Evolutionary conservation across 2,329 filamentous ascomycete genomes (phyloP), one percentile per base, ranked within the genome.

Genomic region (Geosmithia flava): DNA sequence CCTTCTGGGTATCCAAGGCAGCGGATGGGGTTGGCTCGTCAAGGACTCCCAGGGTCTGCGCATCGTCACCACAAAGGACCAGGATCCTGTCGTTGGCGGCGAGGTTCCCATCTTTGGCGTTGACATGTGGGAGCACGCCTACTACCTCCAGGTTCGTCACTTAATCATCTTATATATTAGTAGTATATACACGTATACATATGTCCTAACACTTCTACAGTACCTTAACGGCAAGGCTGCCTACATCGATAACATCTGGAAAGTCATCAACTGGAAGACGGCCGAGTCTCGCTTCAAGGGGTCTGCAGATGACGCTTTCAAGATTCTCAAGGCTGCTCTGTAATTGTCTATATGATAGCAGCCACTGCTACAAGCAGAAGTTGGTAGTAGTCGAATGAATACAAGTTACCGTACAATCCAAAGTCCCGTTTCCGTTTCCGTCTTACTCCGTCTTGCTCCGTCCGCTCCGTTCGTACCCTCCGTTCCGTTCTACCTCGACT

Each of bases 41-140:
- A 81, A 81, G 59, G 76, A 83, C 47, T 68, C 71, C 2, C 66
- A 66, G 2, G 75, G 69, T 1, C 63, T 95, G 54, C 75, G 80
- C 49, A 86, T 95, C 54, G 72, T 84, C 8, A 88, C 83, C 0
- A 89, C 85, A n/a, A 87, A 88, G 62, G 87, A 95, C 61, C 88
- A 95, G 68, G 88, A 94, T 59, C 82, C 83, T 1, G 75, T 87
- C 4, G 75, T 83, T 13, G 56, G 70, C 16, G 74, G 76, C 4
- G 76, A 81, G 54, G 74, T 78, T n/a, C 83, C 83, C 8, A 68
- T 95, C 19, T 72, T 89, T 42, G 87, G 87, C 0, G 73, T 95
- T 2, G 88, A 95, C 62, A 91, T 94, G 79, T 94, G 87, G 88
- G 88, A 95, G 69, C 88, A 95, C 68, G 88, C 88, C 1, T 95